phyloP scores from a whole-genome alignment of 2,329 filamentous ascomycete species.

The Pyricularia sp. region DNA sequence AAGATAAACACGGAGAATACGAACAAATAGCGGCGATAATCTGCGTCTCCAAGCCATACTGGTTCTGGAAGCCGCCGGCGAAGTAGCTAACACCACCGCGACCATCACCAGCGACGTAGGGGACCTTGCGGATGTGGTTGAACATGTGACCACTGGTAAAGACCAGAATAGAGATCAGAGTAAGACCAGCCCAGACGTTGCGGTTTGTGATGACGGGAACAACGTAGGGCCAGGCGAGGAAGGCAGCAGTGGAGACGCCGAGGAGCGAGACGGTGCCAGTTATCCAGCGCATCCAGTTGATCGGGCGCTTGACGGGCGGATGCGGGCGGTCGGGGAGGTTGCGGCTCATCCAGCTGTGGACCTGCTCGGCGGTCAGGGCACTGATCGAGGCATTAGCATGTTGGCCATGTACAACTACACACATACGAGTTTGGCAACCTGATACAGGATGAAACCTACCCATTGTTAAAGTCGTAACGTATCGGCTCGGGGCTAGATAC shows the following conservation, averaged over 20 bases:
- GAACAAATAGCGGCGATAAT: constrained; percentile 89
- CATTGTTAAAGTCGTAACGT: constrained; percentile 76
- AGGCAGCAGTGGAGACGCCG: constrained; percentile 57
- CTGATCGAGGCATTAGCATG: constrained; percentile 34
- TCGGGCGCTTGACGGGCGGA: constrained; percentile 68
- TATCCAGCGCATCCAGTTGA: constrained; percentile 76
- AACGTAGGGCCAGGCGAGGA: constrained; percentile 68
- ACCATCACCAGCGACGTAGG: constrained; percentile 81
- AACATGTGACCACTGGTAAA: constrained; percentile 99
- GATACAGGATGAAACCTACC: constrained; percentile 42
- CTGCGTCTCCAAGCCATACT: constrained; percentile 91
- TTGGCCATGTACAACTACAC: constrained; percentile 29
- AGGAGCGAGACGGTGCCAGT: constrained; percentile 59
- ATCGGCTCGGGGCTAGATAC: constrained; percentile 57
- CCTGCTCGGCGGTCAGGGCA: constrained; percentile 51
- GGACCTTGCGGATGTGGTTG: constrained; percentile 94
- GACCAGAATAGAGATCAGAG: constrained; percentile 78
- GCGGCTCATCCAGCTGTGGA: constrained; percentile 70
- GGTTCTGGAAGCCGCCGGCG: constrained; percentile 83
- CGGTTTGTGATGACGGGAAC: constrained; percentile 78
- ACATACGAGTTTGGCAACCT: neutral
- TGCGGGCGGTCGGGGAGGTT: constrained; percentile 72
- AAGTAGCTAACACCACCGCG: constrained; percentile 85
- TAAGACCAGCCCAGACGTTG: constrained; percentile 88
- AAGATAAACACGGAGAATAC: constrained; percentile 2